Conservation (phyloP, 371 early-diverging fungal genomes). For the Rhizopus sp. region DNA sequence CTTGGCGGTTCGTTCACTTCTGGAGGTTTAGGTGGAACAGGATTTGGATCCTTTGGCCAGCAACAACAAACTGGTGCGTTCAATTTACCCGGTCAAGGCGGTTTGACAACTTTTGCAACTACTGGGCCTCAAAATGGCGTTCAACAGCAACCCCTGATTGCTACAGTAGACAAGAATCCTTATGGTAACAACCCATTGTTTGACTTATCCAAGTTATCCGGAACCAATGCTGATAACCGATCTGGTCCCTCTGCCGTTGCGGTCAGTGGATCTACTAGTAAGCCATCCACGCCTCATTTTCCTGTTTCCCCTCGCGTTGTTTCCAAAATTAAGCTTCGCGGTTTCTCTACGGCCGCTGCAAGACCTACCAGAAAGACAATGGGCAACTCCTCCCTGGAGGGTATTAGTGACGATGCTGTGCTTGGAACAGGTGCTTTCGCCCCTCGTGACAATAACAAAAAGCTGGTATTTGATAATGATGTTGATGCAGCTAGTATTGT, state of each 20-base stretch:
- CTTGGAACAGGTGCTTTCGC: conserved; percentile 70
- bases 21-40: conserved; percentile 15
- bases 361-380: conserved; percentile 23
- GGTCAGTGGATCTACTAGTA: conserved; percentile 45
- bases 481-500: conserved; percentile 31
- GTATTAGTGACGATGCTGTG: conserved; percentile 66
- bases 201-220: conserved; percentile 38
- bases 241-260: conserved; percentile 53
- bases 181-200: conserved; percentile 87
- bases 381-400: conserved; percentile 32
- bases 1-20: conserved; percentile 28
- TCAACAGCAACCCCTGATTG: conserved; percentile 57
- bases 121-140: conserved; percentile 36
- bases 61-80: conserved; percentile 31
- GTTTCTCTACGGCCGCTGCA: conserved; percentile 46
- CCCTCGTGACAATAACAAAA: conserved; percentile 76
- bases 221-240: conserved; percentile 31
- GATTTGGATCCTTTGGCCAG: conserved; percentile 34
- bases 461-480: conserved; percentile 54
- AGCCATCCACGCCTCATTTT: conserved; percentile 56
- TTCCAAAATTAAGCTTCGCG: conserved; percentile 70
- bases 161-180: conserved; percentile 79
- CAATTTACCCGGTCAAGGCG: conserved; percentile 45
- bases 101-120: conserved; percentile 47
- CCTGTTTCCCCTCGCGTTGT: conserved; percentile 70